Percentiles rank a stretch among this genome's conserved stretches.
These are phyloP conservation scores for Bruguiera sexangula DNA, from an alignment of 345 rosid species.

Conservation along the genomic window DNA sequence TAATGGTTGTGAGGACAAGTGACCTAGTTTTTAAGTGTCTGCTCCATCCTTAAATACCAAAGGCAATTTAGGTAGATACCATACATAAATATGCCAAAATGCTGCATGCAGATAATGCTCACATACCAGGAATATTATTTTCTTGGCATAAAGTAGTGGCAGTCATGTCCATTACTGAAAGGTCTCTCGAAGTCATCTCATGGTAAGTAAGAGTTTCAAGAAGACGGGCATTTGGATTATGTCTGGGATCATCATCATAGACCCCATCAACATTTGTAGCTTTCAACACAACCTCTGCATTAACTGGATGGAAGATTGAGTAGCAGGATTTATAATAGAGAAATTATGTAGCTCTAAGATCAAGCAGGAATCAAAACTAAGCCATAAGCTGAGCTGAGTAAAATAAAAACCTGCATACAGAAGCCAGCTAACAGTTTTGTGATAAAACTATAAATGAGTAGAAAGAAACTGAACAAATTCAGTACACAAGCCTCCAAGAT, in stretches of 20 bases:
- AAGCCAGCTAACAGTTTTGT: background rate
- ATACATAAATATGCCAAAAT: background rate
- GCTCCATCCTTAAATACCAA: background rate
- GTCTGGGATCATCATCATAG: conserved; percentile 76
- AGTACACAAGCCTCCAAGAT: background rate
- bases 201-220: conserved; percentile 72
- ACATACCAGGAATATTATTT: conserved; percentile 87
- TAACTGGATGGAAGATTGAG: conserved; percentile 47
- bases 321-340: conserved; percentile 2
- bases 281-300: conserved; percentile 89
- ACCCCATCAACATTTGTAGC: conserved; percentile 95
- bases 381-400: too few relatives aligned
- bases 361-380: too few relatives aligned
- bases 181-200: conserved; percentile 84
- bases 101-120: background rate
- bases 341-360: background rate
- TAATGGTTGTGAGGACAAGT: background rate
- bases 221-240: conserved; percentile 78
- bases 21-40: background rate
- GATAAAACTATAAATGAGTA: background rate
- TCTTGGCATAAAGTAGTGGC: conserved; percentile 94
- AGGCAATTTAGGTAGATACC: background rate
- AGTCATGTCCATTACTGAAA: conserved; percentile 98
- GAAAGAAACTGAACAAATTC: background rate
- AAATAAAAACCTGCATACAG: too few relatives aligned